Percentiles rank a stretch among this genome's conserved stretches.
These are phyloP conservation scores for Verbena officinalis DNA, from an alignment of 257 asterid genomes.

Conservation along the genomic window DNA sequence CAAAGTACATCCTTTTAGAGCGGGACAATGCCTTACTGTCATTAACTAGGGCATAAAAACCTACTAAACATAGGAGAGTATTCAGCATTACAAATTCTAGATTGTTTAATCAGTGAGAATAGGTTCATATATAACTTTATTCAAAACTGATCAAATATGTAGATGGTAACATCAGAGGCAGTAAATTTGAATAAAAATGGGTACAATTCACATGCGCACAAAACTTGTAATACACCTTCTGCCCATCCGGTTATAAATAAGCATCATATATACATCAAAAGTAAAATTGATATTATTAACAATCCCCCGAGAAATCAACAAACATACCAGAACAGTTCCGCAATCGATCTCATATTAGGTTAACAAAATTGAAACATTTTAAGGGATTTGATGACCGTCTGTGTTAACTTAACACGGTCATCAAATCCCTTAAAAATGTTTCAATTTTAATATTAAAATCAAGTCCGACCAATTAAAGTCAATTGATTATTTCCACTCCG, in stretches of 20 bases:
- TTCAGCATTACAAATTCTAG: neutral
- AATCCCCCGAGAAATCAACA: neutral
- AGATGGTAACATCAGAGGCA: neutral
- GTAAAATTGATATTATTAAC: neutral
- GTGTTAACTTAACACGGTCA: too few species aligned
- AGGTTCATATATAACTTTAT: neutral
- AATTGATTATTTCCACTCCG: neutral
- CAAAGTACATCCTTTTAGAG: neutral
- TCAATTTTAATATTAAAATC: neutral
- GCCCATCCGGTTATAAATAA: neutral
- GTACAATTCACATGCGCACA: conserved; percentile 1
- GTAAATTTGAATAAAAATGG: neutral
- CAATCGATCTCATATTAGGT: neutral
- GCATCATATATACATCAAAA: neutral
- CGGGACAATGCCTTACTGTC: too few species aligned
- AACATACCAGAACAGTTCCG: conserved; percentile 1
- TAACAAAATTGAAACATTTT: conserved; percentile 1
- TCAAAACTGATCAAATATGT: neutral
- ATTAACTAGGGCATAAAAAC: conserved; percentile 12
- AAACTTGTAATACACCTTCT: neutral
- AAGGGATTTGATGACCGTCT: too few species aligned
- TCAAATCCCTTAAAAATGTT: neutral
- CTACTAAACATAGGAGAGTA: conserved; percentile 5
- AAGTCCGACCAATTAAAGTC: conserved; percentile 1
- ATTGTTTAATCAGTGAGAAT: neutral